Evolutionary conservation across 2,329 filamentous ascomycete genomes (phyloP), one percentile per base, ranked within the genome.

Genomic region (Paraconiothyrium sp.): DNA sequence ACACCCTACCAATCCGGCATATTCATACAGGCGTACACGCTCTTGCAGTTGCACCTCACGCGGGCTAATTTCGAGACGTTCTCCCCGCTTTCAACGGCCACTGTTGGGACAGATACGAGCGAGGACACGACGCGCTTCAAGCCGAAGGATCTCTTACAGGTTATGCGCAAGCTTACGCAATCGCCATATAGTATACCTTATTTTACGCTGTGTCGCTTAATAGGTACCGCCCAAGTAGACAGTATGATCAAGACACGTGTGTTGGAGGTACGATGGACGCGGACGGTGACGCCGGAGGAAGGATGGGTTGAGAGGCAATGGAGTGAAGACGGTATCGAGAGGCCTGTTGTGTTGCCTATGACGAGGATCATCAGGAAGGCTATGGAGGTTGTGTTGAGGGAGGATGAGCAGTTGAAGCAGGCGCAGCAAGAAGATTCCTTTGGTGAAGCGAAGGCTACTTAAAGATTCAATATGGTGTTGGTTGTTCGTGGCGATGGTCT

Each of bases 281-380:
- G 16, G 32, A 50, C 27, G 14, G 48, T 50, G 2, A 50, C 27
- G 16, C 27, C 32, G 16, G 48, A 50, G 48, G 48, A 50, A 16
- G 48, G 32, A 9, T 30, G 48, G 27, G 48, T 32, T 14, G 48
- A 50, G 30, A 37, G 48, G 32, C 27, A 20, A 16, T 50, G 48
- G 48, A 20, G n/a, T 35, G 48, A 50, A 10, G 48, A 32, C 10
- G 48, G 48, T 3, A 32, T 50, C 2, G 48, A 30, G 14, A 50
- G 48, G 16, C 48, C 48, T 11, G 48, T 50, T n/a, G 30, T 50
- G 4, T 22, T 50, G 48, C 48, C 48, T 2, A 50, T 50, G 48
- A 50, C 48, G 48, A 50, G 48, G 48, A 50, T 50, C 22, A 32
- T 50, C 7, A 50, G 48, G 30, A 50, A n/a, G 20, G 48, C 48